Evolutionary conservation across 257 asterid species (phyloP), one percentile per base, ranked within the genome.

Genomic region (Misopates orontium): DNA sequence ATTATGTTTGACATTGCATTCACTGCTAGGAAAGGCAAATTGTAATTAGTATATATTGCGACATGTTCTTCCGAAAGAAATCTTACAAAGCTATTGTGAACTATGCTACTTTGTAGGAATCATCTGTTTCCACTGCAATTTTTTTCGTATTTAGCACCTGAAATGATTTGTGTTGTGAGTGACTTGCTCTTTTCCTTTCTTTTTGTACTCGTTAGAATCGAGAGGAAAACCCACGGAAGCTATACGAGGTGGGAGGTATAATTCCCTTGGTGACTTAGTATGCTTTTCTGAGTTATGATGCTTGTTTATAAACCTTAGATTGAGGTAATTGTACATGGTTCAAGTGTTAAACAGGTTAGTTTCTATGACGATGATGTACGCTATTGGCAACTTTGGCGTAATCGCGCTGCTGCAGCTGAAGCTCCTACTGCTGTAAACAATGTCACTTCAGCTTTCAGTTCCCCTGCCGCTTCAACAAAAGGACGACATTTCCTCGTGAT

Each of bases 291-390:
- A 28, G 28, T 47, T 22, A 20, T 52, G 23, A 42, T 48, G 47
- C 17, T 23, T 72, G 10, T 56, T 54, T 56, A 13, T 41, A 53
- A 66, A 65, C 65, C 72, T 68, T 77, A 85, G 67, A 69, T 73
- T 83, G 84, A 58, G 47, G 71, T 21, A 62, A 45, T 69, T 70
- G 77, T 67, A 76, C 77, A 75, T 75, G 83, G 70, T 78, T 80
- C 71, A 66, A 94, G 99, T 86, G 99, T 94, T 72, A 94, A 88
- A 80, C 99, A 94, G 95, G 96, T 94, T 76, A 84, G 92, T 85
- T 94, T 94, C 79, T 94, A 88, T 44, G 97, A 94, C 70, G 97
- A 94, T 65, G 99, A 94, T 68, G 96, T 88, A 32, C 95, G 82
- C 66, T 94, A 84, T 71, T 94, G 99, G 99, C 95, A 94, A 77